Base-by-base conservation (phyloP, 805 yeast genomes). In the Blastobotrys terrestris region DNA sequence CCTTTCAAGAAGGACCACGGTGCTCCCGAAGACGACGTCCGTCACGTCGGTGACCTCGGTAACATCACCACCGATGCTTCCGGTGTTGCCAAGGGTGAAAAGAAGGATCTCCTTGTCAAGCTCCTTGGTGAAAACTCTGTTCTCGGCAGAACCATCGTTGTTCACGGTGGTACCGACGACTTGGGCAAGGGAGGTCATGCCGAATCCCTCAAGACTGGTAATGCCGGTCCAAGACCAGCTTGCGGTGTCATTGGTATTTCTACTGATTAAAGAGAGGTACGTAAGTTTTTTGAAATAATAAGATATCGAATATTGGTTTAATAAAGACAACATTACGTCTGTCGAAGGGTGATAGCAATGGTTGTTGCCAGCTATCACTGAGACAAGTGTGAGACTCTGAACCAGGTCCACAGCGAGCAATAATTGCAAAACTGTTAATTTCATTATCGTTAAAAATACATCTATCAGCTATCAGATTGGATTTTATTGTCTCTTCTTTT, bases 201-300 rank as follows among this genome's bases (percentile, higher is more conserved):
- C 55, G 96, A 88, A 73, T 87, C 96, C 59, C 80, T 86, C 75
- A 89, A 85, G 77, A 90, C 97, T 62, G 97, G 97, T 77, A 89
- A 91, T 69, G 97, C 98, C 56, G 98, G 98, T 72, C 91, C 85
- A 62, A 90, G 98, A 83, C 87, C 94, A 63, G 98, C 98, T 59
- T 91, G 98, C 77, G 98, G 98, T 77, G 97, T 91, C 67, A 90
- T 91, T 77, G 97, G 97, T 60, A 64, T 84, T 58, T 61, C 88
- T 49, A 69, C 78, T 62, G 76, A 69, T 56, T 47, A 40, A n/a
- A 39, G 39, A 13, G 6, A 3, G 26, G 31, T 39, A 13, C 18
- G 39, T 31, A 16, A 14, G 3, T 26, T 26, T 26, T 26, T 26
- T 26, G 35, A 26, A 26, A 26, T 26, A 26, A 26, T n/a, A n/a